Conservation (phyloP, 306 rosid genomes). For the Alnus rubra region DNA sequence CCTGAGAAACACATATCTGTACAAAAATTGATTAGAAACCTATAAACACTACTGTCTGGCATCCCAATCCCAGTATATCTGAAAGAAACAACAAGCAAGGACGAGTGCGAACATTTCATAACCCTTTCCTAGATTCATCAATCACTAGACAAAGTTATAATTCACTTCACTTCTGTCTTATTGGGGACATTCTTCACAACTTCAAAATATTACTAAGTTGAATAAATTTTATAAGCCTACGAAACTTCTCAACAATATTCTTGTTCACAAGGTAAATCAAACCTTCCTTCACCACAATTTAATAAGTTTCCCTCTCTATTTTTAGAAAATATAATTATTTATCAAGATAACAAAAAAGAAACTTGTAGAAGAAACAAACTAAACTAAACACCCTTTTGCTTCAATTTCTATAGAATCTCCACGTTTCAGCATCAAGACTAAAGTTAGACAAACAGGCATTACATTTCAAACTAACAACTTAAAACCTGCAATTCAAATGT, state of each 20-base stretch:
- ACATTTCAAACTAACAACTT: background rate
- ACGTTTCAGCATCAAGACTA: background rate
- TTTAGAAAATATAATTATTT: no score
- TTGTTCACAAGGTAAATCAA: background rate
- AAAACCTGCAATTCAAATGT: slow-evolving; percentile 6
- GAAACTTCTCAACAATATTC: background rate
- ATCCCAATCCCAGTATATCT: background rate
- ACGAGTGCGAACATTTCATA: background rate
- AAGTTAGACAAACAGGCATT: background rate
- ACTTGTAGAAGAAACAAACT: no score
- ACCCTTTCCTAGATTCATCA: background rate
- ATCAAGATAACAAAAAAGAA: no score
- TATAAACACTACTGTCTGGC: background rate
- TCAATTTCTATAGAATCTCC: background rate
- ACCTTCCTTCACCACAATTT: background rate
- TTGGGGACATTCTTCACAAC: background rate
- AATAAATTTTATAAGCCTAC: background rate
- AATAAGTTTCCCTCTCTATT: no score
- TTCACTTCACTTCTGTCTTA: background rate
- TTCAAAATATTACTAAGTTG: background rate
- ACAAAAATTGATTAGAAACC: background rate
- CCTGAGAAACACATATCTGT: background rate
- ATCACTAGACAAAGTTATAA: background rate
- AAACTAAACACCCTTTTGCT: no score
- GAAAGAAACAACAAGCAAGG: background rate